Percentiles rank a stretch among this genome's conserved stretches.
Evolutionary conservation across 345 rosid species (phyloP).

Genomic region (Bruguiera parviflora): DNA sequence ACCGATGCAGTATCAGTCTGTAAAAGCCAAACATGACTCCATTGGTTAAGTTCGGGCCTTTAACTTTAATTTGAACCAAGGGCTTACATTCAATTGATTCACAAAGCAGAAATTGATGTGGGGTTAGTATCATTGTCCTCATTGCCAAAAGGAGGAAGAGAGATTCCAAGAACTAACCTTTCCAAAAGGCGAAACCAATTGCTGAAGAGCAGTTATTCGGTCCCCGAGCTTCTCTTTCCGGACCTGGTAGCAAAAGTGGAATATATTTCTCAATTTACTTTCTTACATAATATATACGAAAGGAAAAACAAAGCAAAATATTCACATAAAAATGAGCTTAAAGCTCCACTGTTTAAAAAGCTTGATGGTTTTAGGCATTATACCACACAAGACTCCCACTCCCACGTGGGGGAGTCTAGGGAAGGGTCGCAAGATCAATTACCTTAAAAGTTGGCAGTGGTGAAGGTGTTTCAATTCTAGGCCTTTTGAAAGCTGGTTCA

Average conservation of each 20-base stretch:
- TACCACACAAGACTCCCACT: neutral
- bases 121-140: neutral
- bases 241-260: conserved; percentile 17
- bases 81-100: conserved; percentile 6
- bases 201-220: conserved; percentile 38
- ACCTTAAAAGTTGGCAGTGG: conserved; percentile 37
- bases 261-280: neutral
- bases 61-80: neutral
- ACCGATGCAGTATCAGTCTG: conserved; percentile 39
- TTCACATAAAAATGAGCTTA: neutral
- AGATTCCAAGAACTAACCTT: conserved; percentile 31
- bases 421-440: neutral
- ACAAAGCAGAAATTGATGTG: conserved; percentile 9
- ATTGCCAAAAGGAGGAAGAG: conserved; percentile 11
- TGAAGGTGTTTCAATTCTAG: conserved; percentile 35
- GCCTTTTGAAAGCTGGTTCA: conserved; percentile 26
- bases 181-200: conserved; percentile 38
- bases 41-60: neutral
- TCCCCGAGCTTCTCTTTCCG: conserved; percentile 38
- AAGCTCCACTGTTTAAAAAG: neutral
- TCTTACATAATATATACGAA: neutral
- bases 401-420: neutral
- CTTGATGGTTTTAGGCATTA: neutral
- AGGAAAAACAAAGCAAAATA: neutral
- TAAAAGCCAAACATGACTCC: conserved; percentile 3